phyloP scores from a whole-genome alignment of 1,139 yeast species.

The Zygosaccharomyces pseudobailii region DNA sequence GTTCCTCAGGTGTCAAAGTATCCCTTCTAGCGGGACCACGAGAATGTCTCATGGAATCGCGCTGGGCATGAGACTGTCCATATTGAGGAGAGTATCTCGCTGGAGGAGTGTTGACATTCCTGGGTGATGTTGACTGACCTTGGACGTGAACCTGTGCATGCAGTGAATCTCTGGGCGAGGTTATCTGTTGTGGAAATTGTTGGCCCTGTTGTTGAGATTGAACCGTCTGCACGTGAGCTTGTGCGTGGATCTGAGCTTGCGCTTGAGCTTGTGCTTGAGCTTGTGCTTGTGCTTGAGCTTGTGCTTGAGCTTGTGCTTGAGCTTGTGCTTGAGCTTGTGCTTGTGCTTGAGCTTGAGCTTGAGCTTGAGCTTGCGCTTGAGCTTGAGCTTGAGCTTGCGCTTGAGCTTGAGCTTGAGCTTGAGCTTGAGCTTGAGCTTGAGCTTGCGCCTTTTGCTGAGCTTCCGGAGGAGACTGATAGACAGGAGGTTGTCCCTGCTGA shows the following conservation, averaged over 20 bases:
- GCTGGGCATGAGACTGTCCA: conserved; percentile 14
- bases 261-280: conserved; percentile 9
- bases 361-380: conserved; percentile 9
- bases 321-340: conserved; percentile 12
- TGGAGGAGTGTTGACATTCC: conserved; percentile 17
- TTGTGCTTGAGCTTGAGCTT: conserved; percentile 2
- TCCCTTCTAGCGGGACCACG: conserved; percentile 32
- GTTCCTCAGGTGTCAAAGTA: conserved; percentile 47
- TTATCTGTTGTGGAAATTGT: conserved; percentile 14
- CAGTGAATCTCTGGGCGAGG: conserved; percentile 12
- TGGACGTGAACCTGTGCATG: conserved; percentile 10
- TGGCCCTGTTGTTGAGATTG: conserved; percentile 14
- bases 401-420: too few relatives aligned
- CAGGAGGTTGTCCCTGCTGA: conserved; percentile 17
- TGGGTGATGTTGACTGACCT: conserved; percentile 9
- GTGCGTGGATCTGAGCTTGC: conserved; percentile 10
- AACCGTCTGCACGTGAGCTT: conserved; percentile 2
- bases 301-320: conserved; percentile 7
- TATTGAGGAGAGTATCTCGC: conserved; percentile 1
- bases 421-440: too few relatives aligned
- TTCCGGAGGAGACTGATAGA: conserved; percentile 8
- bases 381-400: too few relatives aligned
- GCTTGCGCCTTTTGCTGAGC: conserved; percentile 9
- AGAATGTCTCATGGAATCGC: conserved; percentile 7
- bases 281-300: conserved; percentile 11